phyloP scores from a whole-genome alignment of 2,329 filamentous ascomycete species.

The Proliferodiscus dingleyae region DNA sequence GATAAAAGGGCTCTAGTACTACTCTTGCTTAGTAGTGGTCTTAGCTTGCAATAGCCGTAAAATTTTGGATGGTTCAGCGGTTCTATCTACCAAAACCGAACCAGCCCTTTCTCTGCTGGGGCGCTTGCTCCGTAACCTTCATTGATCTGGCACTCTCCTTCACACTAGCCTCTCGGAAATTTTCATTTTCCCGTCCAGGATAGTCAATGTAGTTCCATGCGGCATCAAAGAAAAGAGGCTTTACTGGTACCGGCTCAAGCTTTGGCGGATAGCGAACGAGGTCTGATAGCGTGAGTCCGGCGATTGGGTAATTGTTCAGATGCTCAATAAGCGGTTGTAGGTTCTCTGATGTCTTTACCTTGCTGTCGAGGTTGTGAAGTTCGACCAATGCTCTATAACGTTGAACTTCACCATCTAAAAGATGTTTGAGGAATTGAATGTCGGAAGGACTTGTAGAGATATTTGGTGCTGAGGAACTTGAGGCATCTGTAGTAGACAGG shows the following conservation, averaged over 20 bases:
- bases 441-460: constrained; percentile 61
- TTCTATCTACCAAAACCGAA: constrained; percentile 56
- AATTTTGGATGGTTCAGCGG: no score
- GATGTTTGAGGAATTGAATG: constrained; percentile 51
- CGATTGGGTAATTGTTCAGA: constrained; percentile 66
- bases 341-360: constrained; percentile 29
- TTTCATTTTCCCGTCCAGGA: constrained; percentile 52
- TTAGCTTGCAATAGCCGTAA: neutral
- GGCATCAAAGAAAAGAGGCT: constrained; percentile 92
- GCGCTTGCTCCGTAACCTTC: constrained; percentile 34
- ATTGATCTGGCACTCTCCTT: constrained; percentile 23
- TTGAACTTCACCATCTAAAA: constrained; percentile 67
- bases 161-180: constrained; percentile 20
- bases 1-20: no score
- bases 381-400: constrained; percentile 84
- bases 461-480: constrained; percentile 50
- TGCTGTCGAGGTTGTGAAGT: constrained; percentile 59
- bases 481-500: constrained; percentile 37
- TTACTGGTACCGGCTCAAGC: constrained; percentile 78
- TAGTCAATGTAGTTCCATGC: constrained; percentile 98
- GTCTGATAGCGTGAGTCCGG: constrained; percentile 68
- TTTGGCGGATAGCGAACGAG: constrained; percentile 84
- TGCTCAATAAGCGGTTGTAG: constrained; percentile 65
- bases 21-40: neutral
- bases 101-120: constrained; percentile 65